Conservation (phyloP, 2,329 filamentous ascomycete genomes). For the Diaporthe destruens region DNA sequence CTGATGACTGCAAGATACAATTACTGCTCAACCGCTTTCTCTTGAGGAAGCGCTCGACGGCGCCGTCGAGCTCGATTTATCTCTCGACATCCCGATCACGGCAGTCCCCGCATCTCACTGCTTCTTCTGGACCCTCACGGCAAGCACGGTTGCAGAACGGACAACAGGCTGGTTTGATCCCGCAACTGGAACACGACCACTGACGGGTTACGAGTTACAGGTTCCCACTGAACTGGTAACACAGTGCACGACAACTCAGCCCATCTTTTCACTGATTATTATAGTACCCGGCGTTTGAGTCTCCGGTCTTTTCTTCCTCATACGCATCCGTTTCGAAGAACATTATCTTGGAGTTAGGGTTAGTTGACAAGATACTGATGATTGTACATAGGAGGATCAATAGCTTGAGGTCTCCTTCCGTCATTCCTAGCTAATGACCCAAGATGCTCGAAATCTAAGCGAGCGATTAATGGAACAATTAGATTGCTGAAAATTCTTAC, state of each 20-base stretch:
- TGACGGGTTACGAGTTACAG: conserved; percentile 43
- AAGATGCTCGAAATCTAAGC: conserved; percentile 4
- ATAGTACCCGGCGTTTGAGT: conserved; percentile 37
- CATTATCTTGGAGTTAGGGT: conserved; percentile 27
- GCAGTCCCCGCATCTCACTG: neutral
- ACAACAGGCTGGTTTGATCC: conserved; percentile 42
- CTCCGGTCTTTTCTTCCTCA: neutral
- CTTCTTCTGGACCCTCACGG: conserved; percentile 23
- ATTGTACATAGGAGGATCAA: conserved; percentile 41
- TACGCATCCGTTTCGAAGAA: conserved; percentile 14
- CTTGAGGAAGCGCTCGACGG: neutral
- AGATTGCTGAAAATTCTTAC: conserved; percentile 19
- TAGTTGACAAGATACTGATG: conserved; percentile 41
- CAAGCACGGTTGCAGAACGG: conserved; percentile 31
- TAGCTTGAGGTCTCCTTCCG: conserved; percentile 13
- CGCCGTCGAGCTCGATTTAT: conserved; percentile 17
- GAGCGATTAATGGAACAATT: conserved; percentile 31
- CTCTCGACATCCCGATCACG: neutral
- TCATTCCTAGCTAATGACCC: conserved; percentile 14
- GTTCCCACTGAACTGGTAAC: conserved; percentile 42
- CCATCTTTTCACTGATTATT: conserved; percentile 40
- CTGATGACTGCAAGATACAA: conserved; percentile 42
- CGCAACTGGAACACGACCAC: conserved; percentile 41
- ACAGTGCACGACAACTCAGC: conserved; percentile 36
- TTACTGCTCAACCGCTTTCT: conserved; percentile 5